Conservation (phyloP, 441 rosid genomes). For the Aquilaria agallochum region DNA sequence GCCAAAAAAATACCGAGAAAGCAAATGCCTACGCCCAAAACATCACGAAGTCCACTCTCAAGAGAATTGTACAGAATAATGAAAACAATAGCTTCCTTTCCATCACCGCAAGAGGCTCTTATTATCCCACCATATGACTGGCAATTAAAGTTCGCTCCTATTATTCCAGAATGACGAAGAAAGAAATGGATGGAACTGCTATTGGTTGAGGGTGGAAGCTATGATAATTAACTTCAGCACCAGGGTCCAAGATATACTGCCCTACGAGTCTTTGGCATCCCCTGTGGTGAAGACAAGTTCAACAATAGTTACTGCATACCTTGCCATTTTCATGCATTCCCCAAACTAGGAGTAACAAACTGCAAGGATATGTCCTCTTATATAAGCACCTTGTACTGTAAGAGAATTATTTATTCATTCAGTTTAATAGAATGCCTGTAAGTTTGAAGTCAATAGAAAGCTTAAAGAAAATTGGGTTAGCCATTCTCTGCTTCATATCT, state of each 20-base stretch:
- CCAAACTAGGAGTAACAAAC: no score
- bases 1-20: slow-evolving; percentile 75
- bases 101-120: slow-evolving; percentile 94
- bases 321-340: no score
- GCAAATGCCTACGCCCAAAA: slow-evolving; percentile 60
- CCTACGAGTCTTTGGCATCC: slow-evolving; percentile 62
- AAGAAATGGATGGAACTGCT: slow-evolving; percentile 75
- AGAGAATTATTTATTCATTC: no score
- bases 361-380: no score
- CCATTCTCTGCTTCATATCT: no score
- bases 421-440: no score
- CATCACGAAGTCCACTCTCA: slow-evolving; percentile 42
- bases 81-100: slow-evolving; percentile 89
- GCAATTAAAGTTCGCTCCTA: slow-evolving; percentile 46
- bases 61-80: slow-evolving; percentile 69
- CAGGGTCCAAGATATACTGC: slow-evolving; percentile 59
- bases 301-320: no score
- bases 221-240: slow-evolving; percentile 84
- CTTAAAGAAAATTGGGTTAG: no score
- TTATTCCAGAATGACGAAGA: slow-evolving; percentile 41
- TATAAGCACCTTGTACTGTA: no score
- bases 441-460: no score
- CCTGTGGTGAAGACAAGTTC: slow-evolving; percentile 17
- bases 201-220: slow-evolving; percentile 52
- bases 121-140: slow-evolving; percentile 68